phyloP scores from a whole-genome alignment of 2,329 filamentous ascomycete species.

The Apiospora arundinis region DNA sequence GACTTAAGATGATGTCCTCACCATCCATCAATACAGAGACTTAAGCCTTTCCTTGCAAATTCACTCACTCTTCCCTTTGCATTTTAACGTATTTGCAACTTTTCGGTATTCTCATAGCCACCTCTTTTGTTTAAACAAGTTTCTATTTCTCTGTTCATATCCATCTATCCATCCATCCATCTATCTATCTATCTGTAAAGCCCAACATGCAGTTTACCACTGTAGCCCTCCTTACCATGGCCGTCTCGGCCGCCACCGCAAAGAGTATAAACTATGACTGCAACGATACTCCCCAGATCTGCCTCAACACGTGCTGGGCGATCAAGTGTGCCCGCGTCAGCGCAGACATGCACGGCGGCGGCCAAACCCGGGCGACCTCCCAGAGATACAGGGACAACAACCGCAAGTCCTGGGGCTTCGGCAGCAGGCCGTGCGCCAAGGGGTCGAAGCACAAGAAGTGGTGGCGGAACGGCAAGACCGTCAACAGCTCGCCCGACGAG shows the following conservation, averaged over 20 bases:
- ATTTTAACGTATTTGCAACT: neutral
- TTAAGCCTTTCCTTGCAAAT: neutral
- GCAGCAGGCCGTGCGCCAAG: neutral
- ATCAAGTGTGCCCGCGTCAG: conserved; percentile 13
- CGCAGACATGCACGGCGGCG: conserved; percentile 18
- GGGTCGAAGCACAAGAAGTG: neutral
- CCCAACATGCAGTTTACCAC: neutral
- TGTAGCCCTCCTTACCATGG: neutral
- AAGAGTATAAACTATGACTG: conserved; percentile 20
- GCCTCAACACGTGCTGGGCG: conserved; percentile 23
- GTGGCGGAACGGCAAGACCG: conserved; percentile 3
- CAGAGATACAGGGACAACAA: too few relatives aligned
- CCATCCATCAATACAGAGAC: neutral
- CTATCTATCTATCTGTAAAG: neutral
- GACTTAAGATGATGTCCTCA: neutral
- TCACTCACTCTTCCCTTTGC: neutral
- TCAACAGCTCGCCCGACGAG: conserved; percentile 20
- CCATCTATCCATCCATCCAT: neutral
- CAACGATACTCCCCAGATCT: conserved; percentile 19
- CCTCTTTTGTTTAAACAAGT: too few relatives aligned
- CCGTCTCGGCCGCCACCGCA: neutral
- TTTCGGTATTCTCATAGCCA: too few relatives aligned
- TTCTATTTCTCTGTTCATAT: neutral
- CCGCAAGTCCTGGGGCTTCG: conserved; percentile 19
- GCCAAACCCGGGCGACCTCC: too few relatives aligned